Conservation (phyloP, 2,329 filamentous ascomycete genomes). For the Ophidiomyces ophidiicola region DNA sequence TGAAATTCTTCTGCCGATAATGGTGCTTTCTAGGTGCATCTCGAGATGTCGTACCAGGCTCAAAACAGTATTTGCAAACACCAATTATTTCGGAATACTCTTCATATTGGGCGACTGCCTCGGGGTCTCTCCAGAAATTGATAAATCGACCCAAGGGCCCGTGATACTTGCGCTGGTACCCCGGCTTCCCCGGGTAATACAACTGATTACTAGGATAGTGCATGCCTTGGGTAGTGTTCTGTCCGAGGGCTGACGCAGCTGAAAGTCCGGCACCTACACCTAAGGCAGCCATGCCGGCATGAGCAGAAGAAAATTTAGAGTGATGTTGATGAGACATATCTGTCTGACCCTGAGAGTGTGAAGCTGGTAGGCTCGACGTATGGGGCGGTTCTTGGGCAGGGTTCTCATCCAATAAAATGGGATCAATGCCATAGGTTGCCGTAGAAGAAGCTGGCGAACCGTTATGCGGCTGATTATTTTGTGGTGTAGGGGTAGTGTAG, state of each 20-base stretch:
- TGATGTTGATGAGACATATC: constrained; percentile 3
- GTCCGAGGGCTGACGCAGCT: constrained; percentile 18
- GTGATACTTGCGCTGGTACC: constrained; percentile 41
- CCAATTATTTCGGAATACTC: constrained; percentile 57
- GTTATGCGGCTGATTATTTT: not conserved
- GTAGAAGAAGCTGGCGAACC: constrained; percentile 3
- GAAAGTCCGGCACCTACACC: constrained; percentile 34
- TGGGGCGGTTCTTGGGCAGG: not conserved
- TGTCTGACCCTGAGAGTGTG: constrained; percentile 23
- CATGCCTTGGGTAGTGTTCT: constrained; percentile 29
- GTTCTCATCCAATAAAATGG: constrained; percentile 15
- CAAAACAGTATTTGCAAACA: constrained; percentile 54
- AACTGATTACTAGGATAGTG: constrained; percentile 21
- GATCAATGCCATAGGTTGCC: constrained; percentile 34
- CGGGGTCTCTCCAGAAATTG: constrained; percentile 51
- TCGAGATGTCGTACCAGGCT: constrained; percentile 43
- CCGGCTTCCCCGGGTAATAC: constrained; percentile 30
- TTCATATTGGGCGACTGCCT: constrained; percentile 54
- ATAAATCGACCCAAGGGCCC: constrained; percentile 46
- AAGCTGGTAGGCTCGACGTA: not conserved
- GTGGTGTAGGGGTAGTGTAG: constrained; percentile 1
- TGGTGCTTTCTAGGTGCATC: constrained; percentile 52
- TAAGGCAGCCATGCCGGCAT: constrained; percentile 35
- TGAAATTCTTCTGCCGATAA: constrained; percentile 38
- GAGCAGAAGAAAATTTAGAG: constrained; percentile 28